Evolutionary conservation across 1,284 basidiomycete species (phyloP).

Genomic region (Coniferiporia weirii): DNA sequence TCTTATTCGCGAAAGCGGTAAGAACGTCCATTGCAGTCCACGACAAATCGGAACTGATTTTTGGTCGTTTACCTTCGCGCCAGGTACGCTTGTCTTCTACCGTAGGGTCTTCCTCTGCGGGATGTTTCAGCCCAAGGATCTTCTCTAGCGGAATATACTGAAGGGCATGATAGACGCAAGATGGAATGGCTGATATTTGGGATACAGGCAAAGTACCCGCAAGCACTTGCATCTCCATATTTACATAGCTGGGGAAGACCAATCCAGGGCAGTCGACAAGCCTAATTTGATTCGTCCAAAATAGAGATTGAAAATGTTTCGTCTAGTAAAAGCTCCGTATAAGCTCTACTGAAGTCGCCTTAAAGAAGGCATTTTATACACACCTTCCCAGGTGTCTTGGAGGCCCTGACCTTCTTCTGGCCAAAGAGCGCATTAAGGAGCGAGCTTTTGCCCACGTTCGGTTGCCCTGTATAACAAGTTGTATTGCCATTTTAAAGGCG

Average conservation of each 20-base stretch:
- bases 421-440: slow-evolving; percentile 89
- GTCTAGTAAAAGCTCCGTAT: slow-evolving; percentile 45
- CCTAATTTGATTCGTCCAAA: slow-evolving; percentile 77
- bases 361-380: slow-evolving; percentile 10
- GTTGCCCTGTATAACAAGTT: slow-evolving; percentile 55
- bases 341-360: background rate
- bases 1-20: slow-evolving; percentile 68
- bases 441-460: slow-evolving; percentile 92
- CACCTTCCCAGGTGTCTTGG: slow-evolving; percentile 87
- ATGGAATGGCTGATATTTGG: slow-evolving; percentile 75
- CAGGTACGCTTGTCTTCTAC: slow-evolving; percentile 67
- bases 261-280: slow-evolving; percentile 85
- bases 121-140: slow-evolving; percentile 58
- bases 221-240: slow-evolving; percentile 73
- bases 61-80: slow-evolving; percentile 48
- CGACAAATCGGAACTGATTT: slow-evolving; percentile 19
- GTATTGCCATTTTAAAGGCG: slow-evolving; percentile 3
- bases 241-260: slow-evolving; percentile 74
- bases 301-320: slow-evolving; percentile 91
- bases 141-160: slow-evolving; percentile 74
- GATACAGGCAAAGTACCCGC: slow-evolving; percentile 83
- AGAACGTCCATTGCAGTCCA: slow-evolving; percentile 85
- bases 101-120: slow-evolving; percentile 31
- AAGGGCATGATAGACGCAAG: slow-evolving; percentile 68
- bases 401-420: slow-evolving; percentile 75